Conservation (phyloP, 768 basidiomycete genomes). For the Pulveroboletus sp. region DNA sequence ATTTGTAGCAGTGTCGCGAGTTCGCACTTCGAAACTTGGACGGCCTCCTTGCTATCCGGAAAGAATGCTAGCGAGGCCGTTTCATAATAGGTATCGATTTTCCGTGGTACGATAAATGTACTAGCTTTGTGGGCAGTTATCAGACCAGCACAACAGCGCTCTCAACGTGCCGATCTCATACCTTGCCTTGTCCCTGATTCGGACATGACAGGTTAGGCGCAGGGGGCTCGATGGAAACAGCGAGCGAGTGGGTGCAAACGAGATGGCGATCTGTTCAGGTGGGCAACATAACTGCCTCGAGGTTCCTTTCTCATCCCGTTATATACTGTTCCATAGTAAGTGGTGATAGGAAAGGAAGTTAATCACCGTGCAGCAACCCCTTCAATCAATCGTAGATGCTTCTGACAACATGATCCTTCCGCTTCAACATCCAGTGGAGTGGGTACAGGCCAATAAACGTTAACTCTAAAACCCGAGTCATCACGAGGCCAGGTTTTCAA, state of each 20-base stretch:
- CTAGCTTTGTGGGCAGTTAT: not conserved
- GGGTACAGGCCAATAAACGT: not conserved
- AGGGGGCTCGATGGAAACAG: not conserved
- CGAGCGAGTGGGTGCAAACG: not conserved
- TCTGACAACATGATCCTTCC: not conserved
- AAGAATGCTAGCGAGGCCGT: conserved; percentile 4
- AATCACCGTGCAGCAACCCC: not conserved
- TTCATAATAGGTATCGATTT: not conserved
- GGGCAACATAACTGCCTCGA: not conserved
- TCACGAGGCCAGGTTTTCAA: not conserved
- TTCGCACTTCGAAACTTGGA: not conserved
- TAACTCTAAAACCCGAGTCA: not conserved
- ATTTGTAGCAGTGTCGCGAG: conserved; percentile 2
- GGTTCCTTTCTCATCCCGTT: not conserved
- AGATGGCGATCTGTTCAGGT: not conserved
- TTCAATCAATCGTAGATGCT: not conserved
- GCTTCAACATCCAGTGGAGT: not conserved
- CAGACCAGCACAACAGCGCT: not conserved
- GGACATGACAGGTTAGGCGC: not conserved
- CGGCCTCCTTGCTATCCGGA: not conserved
- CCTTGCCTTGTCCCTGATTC: conserved; percentile 1
- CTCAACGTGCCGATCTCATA: not conserved
- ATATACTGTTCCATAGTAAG: not conserved
- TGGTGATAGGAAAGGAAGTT: not conserved
- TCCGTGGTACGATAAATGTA: not conserved